phyloP scores from a whole-genome alignment of 2,329 filamentous ascomycete genomes.

The Alternaria hordeiaustralica region DNA sequence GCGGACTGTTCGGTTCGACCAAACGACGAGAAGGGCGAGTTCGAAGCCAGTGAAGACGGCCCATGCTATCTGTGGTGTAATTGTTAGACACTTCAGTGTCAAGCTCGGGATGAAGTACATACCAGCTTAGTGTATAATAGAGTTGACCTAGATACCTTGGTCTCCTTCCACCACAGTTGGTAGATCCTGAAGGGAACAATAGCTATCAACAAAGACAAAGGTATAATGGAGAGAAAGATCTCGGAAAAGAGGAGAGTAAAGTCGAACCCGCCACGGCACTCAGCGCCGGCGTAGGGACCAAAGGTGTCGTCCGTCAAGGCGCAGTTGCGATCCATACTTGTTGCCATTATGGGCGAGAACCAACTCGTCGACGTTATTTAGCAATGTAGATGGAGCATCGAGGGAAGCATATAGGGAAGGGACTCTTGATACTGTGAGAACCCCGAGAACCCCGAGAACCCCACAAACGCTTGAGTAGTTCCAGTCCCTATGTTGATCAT shows the following conservation, averaged over 20 bases:
- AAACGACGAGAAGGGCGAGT: slow-evolving; percentile 36
- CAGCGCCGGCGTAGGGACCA: slow-evolving; percentile 38
- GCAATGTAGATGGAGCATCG: slow-evolving; percentile 25
- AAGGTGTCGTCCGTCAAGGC: slow-evolving; percentile 39
- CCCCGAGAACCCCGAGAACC: slow-evolving; percentile 15
- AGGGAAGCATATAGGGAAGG: slow-evolving; percentile 23
- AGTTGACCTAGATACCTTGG: slow-evolving; percentile 31
- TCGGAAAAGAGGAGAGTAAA: slow-evolving; percentile 50
- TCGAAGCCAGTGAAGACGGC: slow-evolving; percentile 35
- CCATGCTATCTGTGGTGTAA: slow-evolving; percentile 28
- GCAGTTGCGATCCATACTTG: slow-evolving; percentile 23
- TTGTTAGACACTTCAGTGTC: background rate
- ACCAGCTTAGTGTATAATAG: slow-evolving; percentile 38
- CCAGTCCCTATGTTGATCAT: slow-evolving; percentile 15
- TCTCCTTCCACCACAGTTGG: slow-evolving; percentile 33
- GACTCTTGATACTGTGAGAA: slow-evolving; percentile 21
- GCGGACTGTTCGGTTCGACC: slow-evolving; percentile 22
- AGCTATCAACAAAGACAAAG: slow-evolving; percentile 37
- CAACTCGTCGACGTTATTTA: slow-evolving; percentile 27
- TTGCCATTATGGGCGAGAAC: slow-evolving; percentile 28
- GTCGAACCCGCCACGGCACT: slow-evolving; percentile 47
- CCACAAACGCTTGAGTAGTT: slow-evolving; percentile 19
- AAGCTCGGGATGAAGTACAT: slow-evolving; percentile 1
- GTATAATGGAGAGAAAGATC: slow-evolving; percentile 41
- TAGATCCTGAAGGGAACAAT: slow-evolving; percentile 37